A percentile compares a stretch with the other conserved stretches of the same genome.
Evolutionary conservation across 768 basidiomycete species (phyloP).

Genomic region (Myochromella boudieri): DNA sequence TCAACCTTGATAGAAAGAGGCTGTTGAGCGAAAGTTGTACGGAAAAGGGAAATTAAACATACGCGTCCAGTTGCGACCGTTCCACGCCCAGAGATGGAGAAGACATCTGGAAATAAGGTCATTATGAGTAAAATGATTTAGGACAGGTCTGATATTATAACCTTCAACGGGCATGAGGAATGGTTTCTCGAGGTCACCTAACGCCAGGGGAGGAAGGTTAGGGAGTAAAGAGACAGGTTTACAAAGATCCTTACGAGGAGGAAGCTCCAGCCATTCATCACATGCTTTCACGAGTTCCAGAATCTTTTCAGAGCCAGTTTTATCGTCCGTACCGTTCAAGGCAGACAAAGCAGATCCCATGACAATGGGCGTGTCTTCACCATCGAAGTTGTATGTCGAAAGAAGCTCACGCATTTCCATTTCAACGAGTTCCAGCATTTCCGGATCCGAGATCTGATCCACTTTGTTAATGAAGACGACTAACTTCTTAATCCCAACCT

Average conservation of each 20-base stretch:
- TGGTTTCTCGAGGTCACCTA: conserved; percentile 95
- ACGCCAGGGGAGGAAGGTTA: conserved; percentile 1
- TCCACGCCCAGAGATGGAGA: conserved; percentile 97
- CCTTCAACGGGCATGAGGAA: conserved; percentile 96
- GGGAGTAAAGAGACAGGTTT: not conserved
- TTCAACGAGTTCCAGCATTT: conserved; percentile 99
- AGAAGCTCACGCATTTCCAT: conserved; percentile 99
- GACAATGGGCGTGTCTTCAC: conserved; percentile 96
- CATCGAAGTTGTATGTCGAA: conserved; percentile 90
- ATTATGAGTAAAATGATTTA: not conserved
- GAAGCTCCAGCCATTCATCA: conserved; percentile 94
- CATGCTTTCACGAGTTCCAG: conserved; percentile 81
- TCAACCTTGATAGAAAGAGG: conserved; percentile 58
- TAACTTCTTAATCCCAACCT: conserved; percentile 96
- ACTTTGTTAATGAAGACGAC: conserved; percentile 99
- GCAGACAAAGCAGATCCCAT: conserved; percentile 97
- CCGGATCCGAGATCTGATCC: conserved; percentile 92
- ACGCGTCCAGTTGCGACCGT: conserved; percentile 96
- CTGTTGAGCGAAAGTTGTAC: not conserved
- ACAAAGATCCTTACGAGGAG: conserved; percentile 61
- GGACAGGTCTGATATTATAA: conserved; percentile 22
- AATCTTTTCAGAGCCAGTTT: conserved; percentile 81
- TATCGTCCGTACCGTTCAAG: conserved; percentile 80
- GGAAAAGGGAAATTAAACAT: conserved; percentile 24
- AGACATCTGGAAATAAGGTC: conserved; percentile 57